These are phyloP conservation scores for thale cress (Arabidopsis thaliana) DNA, from an alignment of 345 rosid species.

Conservation along the genomic window TAIR10.1 NC_003074.8:18935501-18936000, in stretches of 20 bases:
- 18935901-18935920: conserved; percentile 15
- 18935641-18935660: background rate
- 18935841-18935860: conserved; percentile 28
- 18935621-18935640: background rate
- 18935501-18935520: conserved; percentile 16
- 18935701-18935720: conserved; percentile 24
- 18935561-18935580: background rate
- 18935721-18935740: conserved; percentile 35
- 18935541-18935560: background rate
- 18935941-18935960: conserved; percentile 15
- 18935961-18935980: conserved; percentile 15
- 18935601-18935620: too few species aligned
- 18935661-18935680: too few species aligned
- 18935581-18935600: too few species aligned
- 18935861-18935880: background rate
- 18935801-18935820: conserved; percentile 18
- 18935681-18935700: background rate
- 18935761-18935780: conserved; percentile 20
- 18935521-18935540: background rate
- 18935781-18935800: background rate
- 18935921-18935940: conserved; percentile 1
- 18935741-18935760: conserved; percentile 38
- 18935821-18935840: conserved; percentile 1
- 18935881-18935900: conserved; percentile 36
- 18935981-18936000: conserved; percentile 21